Conservation (phyloP, 2,329 filamentous ascomycete genomes). For the Hyphodiscus sp. region DNA sequence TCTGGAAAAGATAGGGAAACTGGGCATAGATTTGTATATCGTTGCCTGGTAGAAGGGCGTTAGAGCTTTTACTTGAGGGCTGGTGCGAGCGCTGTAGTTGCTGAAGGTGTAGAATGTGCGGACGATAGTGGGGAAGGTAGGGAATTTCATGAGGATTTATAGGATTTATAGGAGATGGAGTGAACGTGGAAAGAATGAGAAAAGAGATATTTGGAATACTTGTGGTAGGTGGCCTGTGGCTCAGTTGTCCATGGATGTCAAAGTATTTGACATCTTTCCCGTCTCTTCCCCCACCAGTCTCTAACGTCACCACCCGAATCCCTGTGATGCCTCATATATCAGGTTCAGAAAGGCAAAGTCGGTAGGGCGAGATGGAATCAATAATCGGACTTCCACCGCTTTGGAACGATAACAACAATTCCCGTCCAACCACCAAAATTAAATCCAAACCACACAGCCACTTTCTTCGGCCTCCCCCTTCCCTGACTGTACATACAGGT, state of each 20-base stretch:
- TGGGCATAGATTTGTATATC: slow-evolving; percentile 59
- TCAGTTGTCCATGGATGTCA: background rate
- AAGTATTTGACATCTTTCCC: background rate
- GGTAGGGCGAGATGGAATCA: background rate
- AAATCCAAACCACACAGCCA: background rate
- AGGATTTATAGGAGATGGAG: slow-evolving; percentile 20
- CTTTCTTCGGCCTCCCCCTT: background rate
- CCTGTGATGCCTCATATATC: too few relatives aligned
- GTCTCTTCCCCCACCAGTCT: background rate
- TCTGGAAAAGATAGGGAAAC: slow-evolving; percentile 70
- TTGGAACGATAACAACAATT: background rate
- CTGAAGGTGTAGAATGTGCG: slow-evolving; percentile 41
- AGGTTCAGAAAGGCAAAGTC: too few relatives aligned
- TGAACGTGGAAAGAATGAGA: background rate
- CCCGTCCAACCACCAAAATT: background rate
- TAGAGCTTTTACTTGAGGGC: slow-evolving; percentile 25
- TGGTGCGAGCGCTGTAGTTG: slow-evolving; percentile 32
- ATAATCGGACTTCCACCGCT: background rate
- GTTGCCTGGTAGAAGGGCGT: slow-evolving; percentile 33
- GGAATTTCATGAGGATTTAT: slow-evolving; percentile 43
- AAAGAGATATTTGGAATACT: slow-evolving; percentile 15
- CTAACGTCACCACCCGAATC: background rate
- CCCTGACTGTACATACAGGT: slow-evolving; percentile 9
- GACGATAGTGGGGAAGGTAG: slow-evolving; percentile 40
- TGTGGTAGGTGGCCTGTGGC: too few relatives aligned